Evolutionary conservation across 2,329 filamentous ascomycete genomes (phyloP).

Genomic region (Beauveria australis): DNA sequence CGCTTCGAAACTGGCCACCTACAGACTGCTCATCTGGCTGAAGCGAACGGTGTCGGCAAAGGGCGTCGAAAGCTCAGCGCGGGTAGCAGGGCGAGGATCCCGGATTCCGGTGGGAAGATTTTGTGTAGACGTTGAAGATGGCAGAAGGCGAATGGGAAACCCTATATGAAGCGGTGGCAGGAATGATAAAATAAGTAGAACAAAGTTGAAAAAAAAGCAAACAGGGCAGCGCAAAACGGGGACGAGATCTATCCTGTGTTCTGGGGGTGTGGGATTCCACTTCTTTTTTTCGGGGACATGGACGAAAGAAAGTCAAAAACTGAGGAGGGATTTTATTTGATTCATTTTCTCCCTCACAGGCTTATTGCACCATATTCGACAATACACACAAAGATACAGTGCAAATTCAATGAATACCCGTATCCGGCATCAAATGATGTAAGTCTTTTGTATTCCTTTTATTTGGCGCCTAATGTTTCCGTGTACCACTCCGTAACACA

Average conservation of each 20-base stretch:
- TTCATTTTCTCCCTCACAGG: too few species aligned
- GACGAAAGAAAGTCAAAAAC: background rate
- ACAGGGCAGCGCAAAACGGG: background rate
- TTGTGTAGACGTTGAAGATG: background rate
- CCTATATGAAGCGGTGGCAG: too few species aligned
- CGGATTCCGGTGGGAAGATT: too few species aligned
- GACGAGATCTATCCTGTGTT: constrained; percentile 7
- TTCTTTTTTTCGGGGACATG: constrained; percentile 1
- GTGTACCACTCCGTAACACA: too few species aligned
- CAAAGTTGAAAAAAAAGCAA: constrained; percentile 9
- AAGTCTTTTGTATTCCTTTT: too few species aligned
- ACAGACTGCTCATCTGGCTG: background rate
- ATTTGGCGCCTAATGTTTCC: too few species aligned
- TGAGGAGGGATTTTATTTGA: too few species aligned
- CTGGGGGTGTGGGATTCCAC: constrained; percentile 5
- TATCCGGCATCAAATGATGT: too few species aligned
- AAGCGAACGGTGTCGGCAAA: background rate
- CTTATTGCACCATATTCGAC: too few species aligned
- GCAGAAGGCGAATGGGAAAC: background rate
- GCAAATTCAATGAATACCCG: too few species aligned
- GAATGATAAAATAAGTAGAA: constrained; percentile 3
- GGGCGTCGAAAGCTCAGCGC: too few species aligned
- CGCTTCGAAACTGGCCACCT: background rate
- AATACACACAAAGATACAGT: too few species aligned
- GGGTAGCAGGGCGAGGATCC: background rate